Conservation (phyloP, 2,329 filamentous ascomycete species). For the Aspergillus clavatus region DNA sequence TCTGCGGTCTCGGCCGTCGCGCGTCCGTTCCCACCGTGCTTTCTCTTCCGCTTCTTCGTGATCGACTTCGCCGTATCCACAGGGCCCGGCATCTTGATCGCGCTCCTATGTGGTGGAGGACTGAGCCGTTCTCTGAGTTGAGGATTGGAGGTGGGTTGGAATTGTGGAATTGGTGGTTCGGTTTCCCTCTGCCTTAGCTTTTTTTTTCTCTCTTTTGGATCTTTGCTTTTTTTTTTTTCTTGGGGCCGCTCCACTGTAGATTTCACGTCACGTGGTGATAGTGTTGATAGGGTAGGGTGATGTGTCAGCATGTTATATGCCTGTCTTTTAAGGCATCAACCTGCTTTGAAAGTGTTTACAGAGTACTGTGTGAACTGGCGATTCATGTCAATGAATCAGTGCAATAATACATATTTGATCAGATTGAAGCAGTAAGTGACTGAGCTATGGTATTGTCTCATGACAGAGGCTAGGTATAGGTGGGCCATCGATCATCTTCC, state of each 20-base stretch:
- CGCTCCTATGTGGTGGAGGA: conserved; percentile 6
- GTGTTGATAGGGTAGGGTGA: neutral
- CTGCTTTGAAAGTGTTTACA: too few species aligned
- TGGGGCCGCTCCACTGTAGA: conserved; percentile 7
- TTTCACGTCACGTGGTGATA: conserved; percentile 33
- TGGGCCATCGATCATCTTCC: too few species aligned
- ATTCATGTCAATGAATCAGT: too few species aligned
- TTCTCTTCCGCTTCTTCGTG: conserved; percentile 45
- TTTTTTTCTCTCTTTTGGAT: conserved; percentile 24
- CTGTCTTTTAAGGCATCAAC: conserved; percentile 9
- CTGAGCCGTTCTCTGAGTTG: conserved; percentile 5
- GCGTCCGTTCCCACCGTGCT: conserved; percentile 29
- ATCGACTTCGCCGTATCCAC: conserved; percentile 37
- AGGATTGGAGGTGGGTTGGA: too few species aligned
- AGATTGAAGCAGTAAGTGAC: too few species aligned
- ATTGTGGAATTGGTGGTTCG: conserved; percentile 1
- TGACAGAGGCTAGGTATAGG: too few species aligned
- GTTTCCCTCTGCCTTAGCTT: conserved; percentile 10
- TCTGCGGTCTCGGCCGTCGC: conserved; percentile 21
- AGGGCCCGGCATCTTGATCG: conserved; percentile 30
- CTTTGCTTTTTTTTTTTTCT: conserved; percentile 23
- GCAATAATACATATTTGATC: too few species aligned
- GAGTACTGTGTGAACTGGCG: too few species aligned
- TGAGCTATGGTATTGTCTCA: too few species aligned
- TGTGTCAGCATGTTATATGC: conserved; percentile 4